Conservation (phyloP, 768 basidiomycete genomes). For the Tephrocybe sp. region DNA sequence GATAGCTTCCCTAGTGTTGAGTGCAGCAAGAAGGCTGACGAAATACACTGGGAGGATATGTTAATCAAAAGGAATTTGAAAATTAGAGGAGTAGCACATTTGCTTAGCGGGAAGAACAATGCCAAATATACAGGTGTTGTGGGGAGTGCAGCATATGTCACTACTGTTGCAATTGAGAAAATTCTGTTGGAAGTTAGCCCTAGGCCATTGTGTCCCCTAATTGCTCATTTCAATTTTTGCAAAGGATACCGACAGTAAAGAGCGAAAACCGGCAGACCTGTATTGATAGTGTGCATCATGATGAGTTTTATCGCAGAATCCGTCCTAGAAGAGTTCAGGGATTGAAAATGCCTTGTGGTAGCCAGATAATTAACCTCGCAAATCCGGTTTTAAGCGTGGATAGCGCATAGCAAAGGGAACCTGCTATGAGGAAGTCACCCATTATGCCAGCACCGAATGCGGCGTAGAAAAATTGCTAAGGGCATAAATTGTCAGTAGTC, state of each 20-base stretch:
- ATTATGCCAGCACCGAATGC: conserved; percentile 21
- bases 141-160: conserved; percentile 40
- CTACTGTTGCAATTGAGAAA: conserved; percentile 25
- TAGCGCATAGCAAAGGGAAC: conserved; percentile 29
- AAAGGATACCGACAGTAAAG: too few species aligned
- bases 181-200: conserved; percentile 9
- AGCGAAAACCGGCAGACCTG: conserved; percentile 23
- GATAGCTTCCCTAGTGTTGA: conserved; percentile 1
- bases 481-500: neutral
- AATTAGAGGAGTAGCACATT: conserved; percentile 27
- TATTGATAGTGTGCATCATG: conserved; percentile 33
- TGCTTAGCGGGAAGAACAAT: conserved; percentile 41
- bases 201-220: too few species aligned
- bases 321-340: conserved; percentile 21
- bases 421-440: conserved; percentile 31
- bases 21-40: conserved; percentile 1
- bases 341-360: neutral
- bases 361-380: neutral
- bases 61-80: neutral
- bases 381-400: conserved; percentile 22
- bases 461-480: conserved; percentile 13
- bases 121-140: conserved; percentile 40
- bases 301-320: conserved; percentile 30
- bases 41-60: neutral
- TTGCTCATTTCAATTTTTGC: too few species aligned